Evolutionary conservation across 371 early-diverging fungal species (phyloP).

Genomic region (Lichtheimia ramosa): DNA sequence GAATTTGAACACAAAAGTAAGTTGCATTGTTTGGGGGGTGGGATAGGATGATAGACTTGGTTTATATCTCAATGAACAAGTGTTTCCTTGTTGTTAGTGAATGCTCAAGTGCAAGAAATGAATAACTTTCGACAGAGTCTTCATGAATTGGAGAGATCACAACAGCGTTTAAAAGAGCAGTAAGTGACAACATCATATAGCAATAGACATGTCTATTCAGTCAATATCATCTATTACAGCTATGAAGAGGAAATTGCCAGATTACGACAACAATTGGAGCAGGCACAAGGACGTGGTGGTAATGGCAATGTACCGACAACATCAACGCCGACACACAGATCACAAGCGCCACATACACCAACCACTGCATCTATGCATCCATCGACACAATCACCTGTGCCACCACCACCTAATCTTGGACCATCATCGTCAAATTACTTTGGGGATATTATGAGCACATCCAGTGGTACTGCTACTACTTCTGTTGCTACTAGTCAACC

Average conservation of each 20-base stretch:
- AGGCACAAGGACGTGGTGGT: slow-evolving; percentile 13
- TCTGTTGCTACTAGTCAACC: neutral
- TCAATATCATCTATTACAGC: slow-evolving; percentile 12
- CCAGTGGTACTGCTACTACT: no score
- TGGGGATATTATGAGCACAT: slow-evolving; percentile 27
- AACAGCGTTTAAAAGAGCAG: slow-evolving; percentile 67
- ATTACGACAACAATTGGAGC: slow-evolving; percentile 33
- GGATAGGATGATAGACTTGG: neutral
- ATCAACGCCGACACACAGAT: neutral
- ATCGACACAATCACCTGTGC: slow-evolving; percentile 8
- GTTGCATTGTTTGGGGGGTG: slow-evolving; percentile 8
- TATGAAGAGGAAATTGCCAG: slow-evolving; percentile 38
- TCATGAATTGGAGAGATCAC: slow-evolving; percentile 73
- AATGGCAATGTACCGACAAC: neutral
- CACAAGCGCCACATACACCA: slow-evolving; percentile 9
- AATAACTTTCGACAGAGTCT: slow-evolving; percentile 70
- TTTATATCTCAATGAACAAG: neutral
- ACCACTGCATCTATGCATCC: slow-evolving; percentile 8
- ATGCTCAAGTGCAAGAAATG: slow-evolving; percentile 73
- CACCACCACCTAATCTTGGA: slow-evolving; percentile 26
- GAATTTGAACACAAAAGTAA: slow-evolving; percentile 85
- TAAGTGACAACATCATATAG: no score
- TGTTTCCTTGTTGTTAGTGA: slow-evolving; percentile 33
- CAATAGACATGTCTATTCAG: no score
- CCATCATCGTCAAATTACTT: slow-evolving; percentile 25